phyloP scores from a whole-genome alignment of 805 yeast genomes.

The Cyberlindnera saturnus region DNA sequence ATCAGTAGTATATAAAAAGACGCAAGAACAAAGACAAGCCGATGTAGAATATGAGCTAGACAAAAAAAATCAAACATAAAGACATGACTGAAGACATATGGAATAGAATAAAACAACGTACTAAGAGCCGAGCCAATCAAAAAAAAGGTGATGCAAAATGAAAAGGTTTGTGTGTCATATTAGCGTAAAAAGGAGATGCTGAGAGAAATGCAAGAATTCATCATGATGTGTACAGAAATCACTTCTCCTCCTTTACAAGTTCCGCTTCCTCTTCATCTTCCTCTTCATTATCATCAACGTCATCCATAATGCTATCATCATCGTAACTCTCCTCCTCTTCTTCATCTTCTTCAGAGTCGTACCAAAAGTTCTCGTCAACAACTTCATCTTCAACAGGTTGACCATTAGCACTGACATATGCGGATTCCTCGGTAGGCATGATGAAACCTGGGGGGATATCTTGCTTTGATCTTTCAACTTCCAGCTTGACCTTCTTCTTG shows the following conservation, averaged over 20 bases:
- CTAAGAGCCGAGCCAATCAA: too few species aligned
- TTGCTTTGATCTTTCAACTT: conserved; percentile 75
- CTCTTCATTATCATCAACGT: conserved; percentile 47
- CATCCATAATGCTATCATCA: conserved; percentile 41
- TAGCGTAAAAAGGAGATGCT: neutral
- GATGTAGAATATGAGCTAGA: too few species aligned
- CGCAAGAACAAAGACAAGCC: too few species aligned
- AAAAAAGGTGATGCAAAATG: too few species aligned
- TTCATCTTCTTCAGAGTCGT: conserved; percentile 49
- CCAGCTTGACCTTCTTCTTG: conserved; percentile 66
- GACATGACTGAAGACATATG: too few species aligned
- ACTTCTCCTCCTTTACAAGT: conserved; percentile 25
- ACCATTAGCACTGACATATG: conserved; percentile 38
- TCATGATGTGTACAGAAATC: conserved; percentile 3
- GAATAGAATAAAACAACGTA: too few species aligned
- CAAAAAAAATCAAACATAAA: too few species aligned
- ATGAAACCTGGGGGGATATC: conserved; percentile 85
- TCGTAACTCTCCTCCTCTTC: conserved; percentile 54
- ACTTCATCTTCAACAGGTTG: conserved; percentile 42
- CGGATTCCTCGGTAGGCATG: conserved; percentile 67
- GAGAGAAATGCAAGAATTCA: neutral
- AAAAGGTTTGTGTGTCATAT: neutral
- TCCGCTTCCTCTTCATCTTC: conserved; percentile 45
- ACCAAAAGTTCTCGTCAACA: conserved; percentile 81
- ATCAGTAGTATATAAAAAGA: too few species aligned